Percentiles rank a stretch among this genome's conserved stretches.
Evolutionary conservation across 1,139 yeast species (phyloP).

Genomic region (Saccharomyces hybrid): DNA sequence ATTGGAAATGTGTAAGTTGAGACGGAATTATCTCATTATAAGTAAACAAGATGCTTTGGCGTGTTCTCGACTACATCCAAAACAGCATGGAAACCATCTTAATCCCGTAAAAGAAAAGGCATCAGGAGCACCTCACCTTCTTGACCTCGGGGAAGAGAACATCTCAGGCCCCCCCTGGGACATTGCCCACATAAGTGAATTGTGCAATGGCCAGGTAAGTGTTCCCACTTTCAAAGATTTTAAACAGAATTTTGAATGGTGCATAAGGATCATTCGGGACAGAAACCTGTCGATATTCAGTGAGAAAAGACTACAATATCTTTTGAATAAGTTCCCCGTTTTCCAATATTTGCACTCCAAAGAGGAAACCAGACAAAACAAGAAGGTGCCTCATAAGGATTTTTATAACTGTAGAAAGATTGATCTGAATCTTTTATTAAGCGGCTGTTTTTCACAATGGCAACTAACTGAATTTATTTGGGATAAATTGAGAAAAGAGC

Average conservation of each 20-base stretch:
- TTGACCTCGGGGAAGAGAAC: not conserved
- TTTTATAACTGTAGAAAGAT: slow-evolving; percentile 6
- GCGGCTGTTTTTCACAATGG: slow-evolving; percentile 5
- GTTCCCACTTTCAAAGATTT: slow-evolving; percentile 3
- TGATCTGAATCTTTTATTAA: slow-evolving; percentile 4
- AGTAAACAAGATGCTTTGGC: not conserved
- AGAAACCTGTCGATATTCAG: not conserved
- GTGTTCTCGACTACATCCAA: not conserved
- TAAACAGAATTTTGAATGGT: slow-evolving; percentile 1
- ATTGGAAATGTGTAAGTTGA: not conserved
- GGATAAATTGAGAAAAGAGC: slow-evolving; percentile 1
- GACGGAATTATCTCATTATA: not conserved
- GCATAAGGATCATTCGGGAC: not conserved
- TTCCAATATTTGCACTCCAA: slow-evolving; percentile 4
- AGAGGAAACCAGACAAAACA: slow-evolving; percentile 2
- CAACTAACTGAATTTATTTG: slow-evolving; percentile 4
- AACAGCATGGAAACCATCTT: no score
- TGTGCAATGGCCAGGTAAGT: not conserved
- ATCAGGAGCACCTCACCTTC: not conserved
- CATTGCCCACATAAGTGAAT: no score
- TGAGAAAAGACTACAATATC: slow-evolving; percentile 4
- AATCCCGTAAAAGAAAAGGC: no score
- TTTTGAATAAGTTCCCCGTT: slow-evolving; percentile 3
- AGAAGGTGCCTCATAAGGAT: slow-evolving; percentile 7
- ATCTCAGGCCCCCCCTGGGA: not conserved